A percentile compares a stretch with the other conserved stretches of the same genome.
phyloP scores from a whole-genome alignment of 148 eudicot species.

The Talinum fruticosum region DNA sequence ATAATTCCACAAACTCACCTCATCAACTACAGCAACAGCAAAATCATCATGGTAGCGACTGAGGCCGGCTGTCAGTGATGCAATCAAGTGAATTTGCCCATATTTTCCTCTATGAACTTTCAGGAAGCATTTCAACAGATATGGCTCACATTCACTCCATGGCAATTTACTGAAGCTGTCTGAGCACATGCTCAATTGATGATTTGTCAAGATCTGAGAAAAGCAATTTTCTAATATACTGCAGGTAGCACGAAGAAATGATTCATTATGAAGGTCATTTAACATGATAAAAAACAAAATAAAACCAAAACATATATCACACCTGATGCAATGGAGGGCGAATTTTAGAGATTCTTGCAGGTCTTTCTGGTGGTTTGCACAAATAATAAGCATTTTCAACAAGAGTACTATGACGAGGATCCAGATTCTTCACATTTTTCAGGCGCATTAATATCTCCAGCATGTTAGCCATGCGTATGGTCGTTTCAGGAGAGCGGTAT shows the following conservation, averaged over 20 bases:
- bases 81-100: constrained; percentile 95
- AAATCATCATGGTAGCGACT: constrained; percentile 95
- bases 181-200: constrained; percentile 88
- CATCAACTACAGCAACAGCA: constrained; percentile 95
- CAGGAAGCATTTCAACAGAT: constrained; percentile 85
- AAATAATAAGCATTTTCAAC: constrained; percentile 98
- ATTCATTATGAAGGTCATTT: constrained; percentile 13
- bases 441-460: constrained; percentile 94
- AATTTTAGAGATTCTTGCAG: constrained; percentile 87
- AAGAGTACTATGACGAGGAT: constrained; percentile 97
- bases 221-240: constrained; percentile 91
- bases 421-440: constrained; percentile 95
- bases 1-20: constrained; percentile 46
- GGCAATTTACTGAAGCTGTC: constrained; percentile 97
- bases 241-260: constrained; percentile 34
- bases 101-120: constrained; percentile 96
- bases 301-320: constrained; percentile 12
- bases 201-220: constrained; percentile 93
- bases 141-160: constrained; percentile 86
- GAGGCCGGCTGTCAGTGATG: constrained; percentile 88
- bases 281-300: constrained; percentile 1
- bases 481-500: constrained; percentile 93
- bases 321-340: constrained; percentile 99
- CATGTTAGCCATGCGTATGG: constrained; percentile 93
- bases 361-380: constrained; percentile 94